phyloP scores from a whole-genome alignment of 2,329 filamentous ascomycete species.

The Nannizzia gypsea region DNA sequence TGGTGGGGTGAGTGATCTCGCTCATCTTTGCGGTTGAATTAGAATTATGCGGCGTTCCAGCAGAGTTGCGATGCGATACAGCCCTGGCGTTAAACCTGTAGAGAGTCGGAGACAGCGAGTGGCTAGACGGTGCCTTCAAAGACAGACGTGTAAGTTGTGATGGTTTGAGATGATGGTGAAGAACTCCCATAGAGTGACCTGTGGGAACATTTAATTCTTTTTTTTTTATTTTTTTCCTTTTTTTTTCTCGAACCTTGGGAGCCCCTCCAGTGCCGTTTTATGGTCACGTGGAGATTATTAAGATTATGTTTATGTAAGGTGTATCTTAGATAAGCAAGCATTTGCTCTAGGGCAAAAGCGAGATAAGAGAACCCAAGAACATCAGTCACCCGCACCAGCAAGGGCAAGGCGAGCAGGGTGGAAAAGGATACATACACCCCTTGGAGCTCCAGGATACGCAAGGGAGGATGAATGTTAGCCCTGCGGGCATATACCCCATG shows the following conservation, averaged over 20 bases:
- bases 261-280: not conserved
- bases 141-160: not conserved
- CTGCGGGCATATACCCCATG: not conserved
- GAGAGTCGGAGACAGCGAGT: not conserved
- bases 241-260: not conserved
- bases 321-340: not conserved
- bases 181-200: not conserved
- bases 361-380: no score
- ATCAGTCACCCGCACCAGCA: not conserved
- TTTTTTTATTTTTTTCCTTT: not conserved
- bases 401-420: not conserved
- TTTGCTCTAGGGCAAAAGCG: not conserved
- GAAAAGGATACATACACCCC: not conserved
- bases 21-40: constrained; percentile 43
- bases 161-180: not conserved
- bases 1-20: constrained; percentile 63
- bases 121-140: not conserved
- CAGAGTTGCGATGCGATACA: not conserved
- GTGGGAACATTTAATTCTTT: not conserved
- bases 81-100: not conserved
- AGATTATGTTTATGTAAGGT: not conserved
- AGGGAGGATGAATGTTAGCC: not conserved
- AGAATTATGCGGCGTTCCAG: not conserved
- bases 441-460: not conserved
- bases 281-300: not conserved